These are phyloP conservation scores for Wickerhamiella dianesei DNA, from an alignment of 805 yeast genomes.

Conservation along the genomic window DNA sequence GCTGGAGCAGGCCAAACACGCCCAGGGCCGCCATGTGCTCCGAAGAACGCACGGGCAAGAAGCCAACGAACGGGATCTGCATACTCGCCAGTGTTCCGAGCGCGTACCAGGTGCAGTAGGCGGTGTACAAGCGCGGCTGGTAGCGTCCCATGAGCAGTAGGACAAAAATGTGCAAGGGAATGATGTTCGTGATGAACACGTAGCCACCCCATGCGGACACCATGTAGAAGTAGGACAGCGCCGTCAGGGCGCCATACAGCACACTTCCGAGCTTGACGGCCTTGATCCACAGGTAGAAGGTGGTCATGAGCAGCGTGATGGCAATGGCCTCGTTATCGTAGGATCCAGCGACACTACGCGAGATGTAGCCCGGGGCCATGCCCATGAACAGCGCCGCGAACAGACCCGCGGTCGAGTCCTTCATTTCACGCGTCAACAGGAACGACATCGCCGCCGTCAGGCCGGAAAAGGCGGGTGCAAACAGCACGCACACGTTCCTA, in stretches of 20 bases:
- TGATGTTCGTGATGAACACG: constrained; percentile 94
- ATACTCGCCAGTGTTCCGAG: constrained; percentile 95
- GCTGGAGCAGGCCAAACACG: constrained; percentile 86
- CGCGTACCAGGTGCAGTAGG: constrained; percentile 94
- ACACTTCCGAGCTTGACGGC: constrained; percentile 84
- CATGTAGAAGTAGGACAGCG: constrained; percentile 91
- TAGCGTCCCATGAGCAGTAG: constrained; percentile 90
- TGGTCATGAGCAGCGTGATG: constrained; percentile 85
- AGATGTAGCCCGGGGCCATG: constrained; percentile 96
- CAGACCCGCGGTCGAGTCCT: constrained; percentile 78
- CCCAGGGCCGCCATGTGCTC: constrained; percentile 99
- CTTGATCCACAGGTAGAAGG: constrained; percentile 93
- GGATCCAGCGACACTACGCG: constrained; percentile 96
- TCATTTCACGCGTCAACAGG: constrained; percentile 76
- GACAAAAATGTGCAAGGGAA: constrained; percentile 88
- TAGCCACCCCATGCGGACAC: constrained; percentile 99
- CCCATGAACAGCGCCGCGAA: constrained; percentile 91
- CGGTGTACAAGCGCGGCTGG: constrained; percentile 64
- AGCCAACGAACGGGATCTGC: constrained; percentile 99
- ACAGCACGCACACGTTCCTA: constrained; percentile 85
- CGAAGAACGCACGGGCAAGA: constrained; percentile 88
- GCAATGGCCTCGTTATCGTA: constrained; percentile 99
- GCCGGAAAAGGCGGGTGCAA: constrained; percentile 94
- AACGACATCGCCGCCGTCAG: constrained; percentile 84
- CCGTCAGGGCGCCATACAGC: constrained; percentile 68